phyloP scores from a whole-genome alignment of 805 yeast genomes.

The Lachancea nothofagi region DNA sequence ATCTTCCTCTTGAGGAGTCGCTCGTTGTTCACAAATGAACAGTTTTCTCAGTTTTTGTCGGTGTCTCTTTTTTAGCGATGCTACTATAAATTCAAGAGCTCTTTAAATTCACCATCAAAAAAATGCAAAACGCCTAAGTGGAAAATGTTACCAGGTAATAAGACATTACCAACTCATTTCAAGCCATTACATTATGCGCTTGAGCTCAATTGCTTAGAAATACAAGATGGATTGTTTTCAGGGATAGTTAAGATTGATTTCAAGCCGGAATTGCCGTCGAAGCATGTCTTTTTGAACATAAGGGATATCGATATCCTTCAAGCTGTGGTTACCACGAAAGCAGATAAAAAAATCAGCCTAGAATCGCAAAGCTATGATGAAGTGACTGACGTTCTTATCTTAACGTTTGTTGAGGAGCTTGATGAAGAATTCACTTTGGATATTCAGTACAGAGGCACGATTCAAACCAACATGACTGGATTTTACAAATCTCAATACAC shows the following conservation, averaged over 20 bases:
- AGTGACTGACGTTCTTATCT: constrained; percentile 47
- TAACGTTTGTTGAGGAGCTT: constrained; percentile 40
- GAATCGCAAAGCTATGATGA: constrained; percentile 24
- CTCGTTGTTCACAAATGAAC: no score
- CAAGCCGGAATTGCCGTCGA: constrained; percentile 38
- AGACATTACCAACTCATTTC: constrained; percentile 41
- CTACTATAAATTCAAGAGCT: no score
- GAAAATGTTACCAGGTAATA: constrained; percentile 4
- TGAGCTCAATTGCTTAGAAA: constrained; percentile 45
- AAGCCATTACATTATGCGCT: constrained; percentile 58
- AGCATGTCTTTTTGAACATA: constrained; percentile 44
- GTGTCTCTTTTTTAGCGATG: no score
- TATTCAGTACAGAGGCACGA: constrained; percentile 49
- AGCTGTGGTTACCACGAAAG: constrained; percentile 24
- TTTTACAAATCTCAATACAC: constrained; percentile 61
- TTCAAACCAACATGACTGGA: constrained; percentile 69
- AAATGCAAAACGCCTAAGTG: no score
- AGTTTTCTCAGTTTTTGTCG: no score
- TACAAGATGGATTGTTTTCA: constrained; percentile 38
- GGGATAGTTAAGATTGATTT: constrained; percentile 48
- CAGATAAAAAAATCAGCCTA: background rate
- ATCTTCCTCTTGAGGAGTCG: no score
- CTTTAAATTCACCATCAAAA: no score
- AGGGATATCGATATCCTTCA: constrained; percentile 38
- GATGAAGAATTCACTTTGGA: constrained; percentile 42